Conservation (phyloP, 352 stramenopile species). For the Globisporangium nunn region DNA sequence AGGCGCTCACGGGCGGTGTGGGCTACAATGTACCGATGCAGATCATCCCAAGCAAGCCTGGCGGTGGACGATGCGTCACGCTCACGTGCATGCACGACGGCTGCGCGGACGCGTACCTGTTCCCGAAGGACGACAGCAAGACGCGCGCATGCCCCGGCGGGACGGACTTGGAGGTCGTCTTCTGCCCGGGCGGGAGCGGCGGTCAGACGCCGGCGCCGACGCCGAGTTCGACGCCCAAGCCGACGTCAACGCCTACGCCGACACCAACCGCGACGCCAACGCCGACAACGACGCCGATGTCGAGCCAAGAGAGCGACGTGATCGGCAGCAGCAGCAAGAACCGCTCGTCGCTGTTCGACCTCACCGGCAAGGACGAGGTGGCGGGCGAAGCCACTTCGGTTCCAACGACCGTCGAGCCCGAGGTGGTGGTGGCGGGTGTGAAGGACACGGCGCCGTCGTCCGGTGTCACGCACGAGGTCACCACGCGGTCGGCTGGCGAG, state of each 20-base stretch:
- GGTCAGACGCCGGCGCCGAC: slow-evolving; percentile 18
- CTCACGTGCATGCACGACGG: slow-evolving; percentile 46
- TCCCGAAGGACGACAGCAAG: slow-evolving; percentile 66
- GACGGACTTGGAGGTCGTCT: slow-evolving; percentile 48
- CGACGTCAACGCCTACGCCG: slow-evolving; percentile 20
- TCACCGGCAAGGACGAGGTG: slow-evolving; percentile 4
- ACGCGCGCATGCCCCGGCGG: slow-evolving; percentile 41
- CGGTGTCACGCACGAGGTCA: slow-evolving; percentile 16
- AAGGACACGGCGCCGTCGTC: slow-evolving; percentile 1
- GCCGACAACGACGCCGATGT: slow-evolving; percentile 18
- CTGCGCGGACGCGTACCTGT: slow-evolving; percentile 57
- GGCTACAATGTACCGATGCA: slow-evolving; percentile 66
- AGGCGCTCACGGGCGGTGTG: slow-evolving; percentile 44
- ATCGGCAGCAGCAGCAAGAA: slow-evolving; percentile 1
- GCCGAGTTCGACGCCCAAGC: slow-evolving; percentile 15
- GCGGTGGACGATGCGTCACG: slow-evolving; percentile 33
- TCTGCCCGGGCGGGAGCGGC: slow-evolving; percentile 42
- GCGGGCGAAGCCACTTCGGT: slow-evolving; percentile 4
- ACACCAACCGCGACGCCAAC: slow-evolving; percentile 22
- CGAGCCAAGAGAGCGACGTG: slow-evolving; percentile 10
- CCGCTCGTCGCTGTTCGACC: slow-evolving; percentile 1
- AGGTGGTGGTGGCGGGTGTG: slow-evolving; percentile 16
- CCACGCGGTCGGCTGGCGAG: slow-evolving; percentile 14
- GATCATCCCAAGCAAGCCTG: slow-evolving; percentile 31
- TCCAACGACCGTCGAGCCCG: background rate